phyloP scores from a whole-genome alignment of 176 grass and related monocot genomes.

The Zea luxurians region DNA sequence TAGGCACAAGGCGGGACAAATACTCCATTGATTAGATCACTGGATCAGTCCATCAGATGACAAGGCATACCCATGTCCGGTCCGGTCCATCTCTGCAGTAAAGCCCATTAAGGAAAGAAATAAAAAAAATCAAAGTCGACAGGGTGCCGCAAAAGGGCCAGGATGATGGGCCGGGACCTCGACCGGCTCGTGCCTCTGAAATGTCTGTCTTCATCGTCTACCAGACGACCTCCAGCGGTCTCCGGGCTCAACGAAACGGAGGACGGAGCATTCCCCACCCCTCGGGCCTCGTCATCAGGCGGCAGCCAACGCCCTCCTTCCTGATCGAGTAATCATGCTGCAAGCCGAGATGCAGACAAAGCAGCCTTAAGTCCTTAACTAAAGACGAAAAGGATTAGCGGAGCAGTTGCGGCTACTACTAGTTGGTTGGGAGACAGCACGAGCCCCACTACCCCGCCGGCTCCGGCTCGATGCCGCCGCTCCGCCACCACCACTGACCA shows the following conservation, averaged over 20 bases:
- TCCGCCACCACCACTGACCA: background rate
- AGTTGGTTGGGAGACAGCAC: conserved; percentile 36
- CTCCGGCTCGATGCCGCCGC: background rate
- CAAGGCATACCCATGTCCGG: background rate
- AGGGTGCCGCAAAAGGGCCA: background rate
- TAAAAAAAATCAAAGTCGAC: background rate
- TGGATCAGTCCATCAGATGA: too few relatives aligned
- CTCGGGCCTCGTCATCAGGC: too few relatives aligned
- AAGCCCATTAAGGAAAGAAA: background rate
- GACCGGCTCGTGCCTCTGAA: background rate
- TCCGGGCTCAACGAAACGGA: too few relatives aligned
- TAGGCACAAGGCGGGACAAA: too few relatives aligned
- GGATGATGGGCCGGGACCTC: background rate
- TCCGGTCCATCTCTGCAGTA: background rate
- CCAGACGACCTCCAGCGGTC: background rate
- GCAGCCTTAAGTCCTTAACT: background rate
- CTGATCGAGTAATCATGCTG: background rate
- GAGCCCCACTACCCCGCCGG: conserved; percentile 22
- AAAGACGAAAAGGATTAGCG: conserved; percentile 36
- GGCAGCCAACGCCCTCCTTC: too few relatives aligned
- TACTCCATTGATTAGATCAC: too few relatives aligned
- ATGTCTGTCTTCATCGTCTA: background rate
- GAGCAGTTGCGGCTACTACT: conserved; percentile 1
- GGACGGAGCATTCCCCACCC: too few relatives aligned
- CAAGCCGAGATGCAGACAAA: conserved; percentile 30